These are phyloP conservation scores for Penicillium sclerotiorum DNA, from an alignment of 2,329 filamentous ascomycete species.

Conservation along the genomic window DNA sequence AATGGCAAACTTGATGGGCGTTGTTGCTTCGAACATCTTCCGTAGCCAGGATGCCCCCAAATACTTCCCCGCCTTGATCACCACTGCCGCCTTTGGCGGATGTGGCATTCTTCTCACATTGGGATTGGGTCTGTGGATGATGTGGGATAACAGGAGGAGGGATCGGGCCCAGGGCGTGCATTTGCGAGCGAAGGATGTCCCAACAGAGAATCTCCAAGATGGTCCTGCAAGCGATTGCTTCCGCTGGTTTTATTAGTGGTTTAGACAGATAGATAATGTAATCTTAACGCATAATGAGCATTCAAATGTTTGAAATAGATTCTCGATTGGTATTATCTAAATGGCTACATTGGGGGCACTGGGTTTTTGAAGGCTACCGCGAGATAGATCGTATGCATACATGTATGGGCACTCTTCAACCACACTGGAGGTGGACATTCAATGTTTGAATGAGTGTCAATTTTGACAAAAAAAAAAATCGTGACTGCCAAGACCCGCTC, in stretches of 20 bases:
- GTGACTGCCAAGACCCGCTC: too few relatives aligned
- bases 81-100: constrained; percentile 55
- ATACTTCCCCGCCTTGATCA: constrained; percentile 64
- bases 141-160: constrained; percentile 59
- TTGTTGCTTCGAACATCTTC: constrained; percentile 68
- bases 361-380: too few relatives aligned
- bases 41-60: constrained; percentile 61
- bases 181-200: constrained; percentile 56
- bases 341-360: too few relatives aligned
- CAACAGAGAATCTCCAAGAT: constrained; percentile 54
- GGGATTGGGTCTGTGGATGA: constrained; percentile 50
- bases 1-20: constrained; percentile 71
- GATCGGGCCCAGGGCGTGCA: constrained; percentile 58
- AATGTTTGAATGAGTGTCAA: too few relatives aligned
- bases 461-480: too few relatives aligned
- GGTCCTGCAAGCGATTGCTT: constrained; percentile 55
- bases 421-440: too few relatives aligned
- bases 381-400: too few relatives aligned
- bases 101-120: constrained; percentile 57
- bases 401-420: too few relatives aligned
- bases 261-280: not conserved
- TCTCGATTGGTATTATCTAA: too few relatives aligned
- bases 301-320: too few relatives aligned
- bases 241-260: constrained; percentile 51
- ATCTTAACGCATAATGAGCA: constrained; percentile 14